These are phyloP conservation scores for Lentinula edodes DNA, from an alignment of 768 basidiomycete genomes.

Conservation along the genomic window DNA sequence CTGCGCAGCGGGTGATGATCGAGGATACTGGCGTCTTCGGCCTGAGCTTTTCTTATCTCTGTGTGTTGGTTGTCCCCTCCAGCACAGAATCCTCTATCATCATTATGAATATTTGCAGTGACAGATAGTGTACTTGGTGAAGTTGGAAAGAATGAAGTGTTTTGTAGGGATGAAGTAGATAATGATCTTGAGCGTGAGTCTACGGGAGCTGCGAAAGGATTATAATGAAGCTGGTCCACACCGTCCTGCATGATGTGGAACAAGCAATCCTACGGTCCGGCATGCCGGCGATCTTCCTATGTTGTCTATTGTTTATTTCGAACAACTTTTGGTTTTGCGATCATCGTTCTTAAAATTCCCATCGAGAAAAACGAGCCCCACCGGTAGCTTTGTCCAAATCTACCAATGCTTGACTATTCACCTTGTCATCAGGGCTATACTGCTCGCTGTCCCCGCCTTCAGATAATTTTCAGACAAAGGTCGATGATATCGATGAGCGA, in stretches of 20 bases:
- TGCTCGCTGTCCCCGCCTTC: no score
- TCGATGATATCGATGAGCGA: no score
- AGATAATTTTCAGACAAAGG: no score
- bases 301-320: no score
- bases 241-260: conserved; percentile 4
- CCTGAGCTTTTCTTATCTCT: not conserved
- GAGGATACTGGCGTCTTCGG: not conserved
- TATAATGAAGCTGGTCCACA: conserved; percentile 4
- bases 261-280: not conserved
- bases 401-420: no score
- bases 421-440: no score
- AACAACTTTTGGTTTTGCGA: no score
- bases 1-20: conserved; percentile 14
- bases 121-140: no score
- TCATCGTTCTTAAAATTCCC: no score
- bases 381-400: no score
- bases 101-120: not conserved
- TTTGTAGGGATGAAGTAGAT: not conserved
- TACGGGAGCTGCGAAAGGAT: conserved; percentile 4
- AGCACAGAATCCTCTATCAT: not conserved
- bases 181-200: not conserved
- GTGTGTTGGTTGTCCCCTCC: not conserved
- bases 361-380: no score
- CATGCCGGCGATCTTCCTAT: no score
- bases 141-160: not conserved